Evolutionary conservation across 768 basidiomycete genomes (phyloP), one percentile per base, ranked within the genome.

Genomic region (Asterophora lycoperdoides): DNA sequence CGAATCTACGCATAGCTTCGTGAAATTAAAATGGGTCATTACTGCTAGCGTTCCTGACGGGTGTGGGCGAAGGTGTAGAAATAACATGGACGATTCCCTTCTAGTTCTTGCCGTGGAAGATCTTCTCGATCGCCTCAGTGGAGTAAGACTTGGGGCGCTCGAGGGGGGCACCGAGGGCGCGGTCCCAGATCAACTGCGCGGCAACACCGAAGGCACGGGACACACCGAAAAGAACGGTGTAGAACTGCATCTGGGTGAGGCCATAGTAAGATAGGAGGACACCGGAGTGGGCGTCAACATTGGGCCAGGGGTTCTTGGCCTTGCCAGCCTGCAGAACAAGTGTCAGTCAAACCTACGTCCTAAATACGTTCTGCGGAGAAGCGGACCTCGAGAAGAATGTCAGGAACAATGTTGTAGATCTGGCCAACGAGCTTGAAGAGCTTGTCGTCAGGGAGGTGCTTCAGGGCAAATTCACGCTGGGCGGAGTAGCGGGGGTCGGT

Each of bases 231-330:
- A 96, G 77, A 48, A 98, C 95, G 57, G 94, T 97, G 75, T 97
- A 97, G 78, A 89, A 97, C 64, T 91, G 81, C 86, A 94, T 93
- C 69, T 94, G 83, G 54, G 77, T 80, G 47, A 95, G 72, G 41
- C 91, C 91, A 61, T 93, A 93, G 70, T 93, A 74, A 23, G 86
- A 86, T 17, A 94, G 72, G 39, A 94, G 80, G 45, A 82, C 89
- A 69, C 91, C 93, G 13, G 95, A 97, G 75, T 95, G 93, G 42
- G 94, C 92, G 66, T 97, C 94, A 48, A 98, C 94, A 67, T 97
- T 98, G 38, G 94, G 94, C 88, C 88, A 92, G 1, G 89, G 89
- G 74, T 92, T 92, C 79, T 91, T 92, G 14, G 89, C 89, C 68
- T 92, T 92, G 57, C 89, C 89, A 57, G 89, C 89, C 85, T 87